Evolutionary conservation across 192 early-diverging fungal species (phyloP).

Genomic region (Borealophlyctis nickersoniae): DNA sequence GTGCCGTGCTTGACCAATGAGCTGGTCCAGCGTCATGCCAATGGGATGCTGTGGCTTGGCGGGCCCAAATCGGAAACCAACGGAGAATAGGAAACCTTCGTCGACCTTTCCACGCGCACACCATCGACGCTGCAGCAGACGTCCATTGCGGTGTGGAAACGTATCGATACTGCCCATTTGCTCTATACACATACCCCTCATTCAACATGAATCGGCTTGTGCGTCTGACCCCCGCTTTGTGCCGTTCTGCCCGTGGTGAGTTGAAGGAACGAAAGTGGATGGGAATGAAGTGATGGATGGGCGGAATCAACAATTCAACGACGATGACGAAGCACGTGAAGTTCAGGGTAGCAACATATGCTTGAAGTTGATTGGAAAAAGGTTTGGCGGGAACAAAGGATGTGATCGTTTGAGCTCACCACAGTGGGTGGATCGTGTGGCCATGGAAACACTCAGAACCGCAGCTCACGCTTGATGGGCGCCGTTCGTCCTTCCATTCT

Average conservation of each 20-base stretch:
- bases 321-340: neutral
- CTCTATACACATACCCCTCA: too few relatives aligned
- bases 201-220: conserved; percentile 19
- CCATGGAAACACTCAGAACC: neutral
- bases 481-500: neutral
- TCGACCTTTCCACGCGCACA: too few relatives aligned
- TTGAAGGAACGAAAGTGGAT: too few relatives aligned
- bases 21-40: too few relatives aligned
- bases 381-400: neutral
- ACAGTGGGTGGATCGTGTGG: neutral
- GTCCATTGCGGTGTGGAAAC: too few relatives aligned
- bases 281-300: too few relatives aligned
- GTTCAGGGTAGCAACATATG: neutral
- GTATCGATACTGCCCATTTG: too few relatives aligned
- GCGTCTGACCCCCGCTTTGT: conserved; percentile 1
- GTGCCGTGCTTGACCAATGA: too few relatives aligned
- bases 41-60: too few relatives aligned
- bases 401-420: neutral
- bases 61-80: too few relatives aligned
- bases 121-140: too few relatives aligned
- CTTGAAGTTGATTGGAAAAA: neutral
- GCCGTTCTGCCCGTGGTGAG: conserved; percentile 7
- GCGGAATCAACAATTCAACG: neutral
- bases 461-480: neutral
- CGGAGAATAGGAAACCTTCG: too few relatives aligned